Conservation (phyloP, 495 filamentous ascomycete genomes). For the Choiromyces venosus region DNA sequence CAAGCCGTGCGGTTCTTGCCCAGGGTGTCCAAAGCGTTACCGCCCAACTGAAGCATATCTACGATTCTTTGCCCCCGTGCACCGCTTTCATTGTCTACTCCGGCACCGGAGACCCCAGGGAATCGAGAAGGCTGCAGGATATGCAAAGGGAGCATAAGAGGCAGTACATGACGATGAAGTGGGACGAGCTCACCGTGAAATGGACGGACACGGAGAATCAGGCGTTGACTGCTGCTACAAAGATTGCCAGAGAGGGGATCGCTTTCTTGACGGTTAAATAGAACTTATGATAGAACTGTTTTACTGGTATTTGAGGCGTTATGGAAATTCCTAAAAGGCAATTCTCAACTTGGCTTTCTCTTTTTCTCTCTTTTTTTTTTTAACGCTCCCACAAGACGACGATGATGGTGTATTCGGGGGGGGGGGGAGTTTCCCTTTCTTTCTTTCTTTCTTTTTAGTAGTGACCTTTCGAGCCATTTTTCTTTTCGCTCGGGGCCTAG, state of each 20-base stretch:
- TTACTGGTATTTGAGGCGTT: background rate
- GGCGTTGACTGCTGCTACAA: conserved; percentile 63
- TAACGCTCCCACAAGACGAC: too few species aligned
- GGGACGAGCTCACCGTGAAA: conserved; percentile 79
- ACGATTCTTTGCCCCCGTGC: conserved; percentile 70
- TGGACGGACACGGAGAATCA: conserved; percentile 90
- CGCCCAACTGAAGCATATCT: conserved; percentile 60
- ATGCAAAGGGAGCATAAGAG: conserved; percentile 67
- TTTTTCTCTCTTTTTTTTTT: background rate
- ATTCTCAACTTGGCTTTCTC: background rate
- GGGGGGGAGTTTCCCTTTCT: too few species aligned
- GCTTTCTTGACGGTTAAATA: conserved; percentile 78
- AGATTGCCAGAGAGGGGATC: conserved; percentile 66
- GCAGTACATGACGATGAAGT: conserved; percentile 74
- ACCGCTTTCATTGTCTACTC: conserved; percentile 85
- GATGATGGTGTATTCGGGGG: background rate
- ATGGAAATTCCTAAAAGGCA: background rate
- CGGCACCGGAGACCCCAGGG: conserved; percentile 79
- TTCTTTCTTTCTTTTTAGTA: background rate
- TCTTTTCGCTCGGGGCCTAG: background rate
- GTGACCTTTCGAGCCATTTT: background rate
- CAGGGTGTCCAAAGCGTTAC: conserved; percentile 50
- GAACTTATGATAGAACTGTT: background rate
- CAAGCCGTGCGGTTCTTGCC: conserved; percentile 41
- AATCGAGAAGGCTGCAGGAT: conserved; percentile 64